Percentiles rank a stretch among this genome's conserved stretches.
These are phyloP conservation scores for Dendrobium chrysotoxum DNA, from an alignment of 106 monocot species.

Conservation along the genomic window DNA sequence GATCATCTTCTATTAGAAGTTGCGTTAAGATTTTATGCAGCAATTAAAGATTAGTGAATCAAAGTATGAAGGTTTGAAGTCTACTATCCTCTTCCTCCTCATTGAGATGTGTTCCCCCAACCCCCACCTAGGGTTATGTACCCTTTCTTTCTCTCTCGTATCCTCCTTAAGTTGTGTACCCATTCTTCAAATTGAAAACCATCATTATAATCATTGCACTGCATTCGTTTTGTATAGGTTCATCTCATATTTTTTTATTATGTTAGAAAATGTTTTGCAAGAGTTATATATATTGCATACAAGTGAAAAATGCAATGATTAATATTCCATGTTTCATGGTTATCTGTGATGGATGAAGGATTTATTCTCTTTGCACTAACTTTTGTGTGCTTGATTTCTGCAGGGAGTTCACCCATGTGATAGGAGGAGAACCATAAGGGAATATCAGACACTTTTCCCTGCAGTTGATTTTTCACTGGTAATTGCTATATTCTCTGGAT, in stretches of 20 bases:
- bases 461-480: slow-evolving; percentile 95
- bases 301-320: background rate
- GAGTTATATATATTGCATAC: background rate
- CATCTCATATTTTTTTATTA: background rate
- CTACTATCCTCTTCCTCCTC: too few species aligned
- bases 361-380: background rate
- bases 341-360: background rate
- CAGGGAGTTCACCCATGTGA: slow-evolving; percentile 89
- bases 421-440: slow-evolving; percentile 73
- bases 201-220: too few species aligned
- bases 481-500: slow-evolving; percentile 14
- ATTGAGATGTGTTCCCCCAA: too few species aligned
- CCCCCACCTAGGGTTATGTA: too few species aligned
- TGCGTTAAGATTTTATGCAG: too few species aligned
- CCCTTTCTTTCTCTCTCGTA: too few species aligned
- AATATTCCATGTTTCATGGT: background rate
- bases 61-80: too few species aligned
- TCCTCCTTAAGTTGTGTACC: too few species aligned
- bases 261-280: background rate
- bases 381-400: slow-evolving; percentile 1
- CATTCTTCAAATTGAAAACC: too few species aligned
- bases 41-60: too few species aligned
- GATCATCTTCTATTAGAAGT: too few species aligned
- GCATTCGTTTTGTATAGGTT: background rate
- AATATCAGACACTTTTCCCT: slow-evolving; percentile 73